Conservation (phyloP, 345 rosid genomes). For the Acer yangbiense region DNA sequence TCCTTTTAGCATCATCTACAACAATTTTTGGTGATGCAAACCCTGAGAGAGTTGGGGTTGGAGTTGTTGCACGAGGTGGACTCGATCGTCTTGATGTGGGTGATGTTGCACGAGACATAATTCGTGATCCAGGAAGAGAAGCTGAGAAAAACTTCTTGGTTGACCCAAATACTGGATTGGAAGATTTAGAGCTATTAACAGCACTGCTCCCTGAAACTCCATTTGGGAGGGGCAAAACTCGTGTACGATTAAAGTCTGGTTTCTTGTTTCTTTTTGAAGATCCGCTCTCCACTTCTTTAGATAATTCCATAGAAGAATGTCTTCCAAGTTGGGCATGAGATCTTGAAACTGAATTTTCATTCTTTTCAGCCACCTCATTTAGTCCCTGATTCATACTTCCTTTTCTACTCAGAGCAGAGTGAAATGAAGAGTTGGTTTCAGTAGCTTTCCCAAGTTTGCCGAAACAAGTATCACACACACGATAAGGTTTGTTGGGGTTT, state of each 20-base stretch:
- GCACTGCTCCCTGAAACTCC: conserved; percentile 54
- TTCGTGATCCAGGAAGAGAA: conserved; percentile 83
- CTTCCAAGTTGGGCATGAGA: conserved; percentile 53
- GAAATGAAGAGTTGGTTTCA: conserved; percentile 52
- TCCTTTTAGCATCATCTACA: conserved; percentile 57
- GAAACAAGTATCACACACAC: conserved; percentile 74
- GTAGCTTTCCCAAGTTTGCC: conserved; percentile 56
- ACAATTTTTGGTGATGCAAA: conserved; percentile 53
- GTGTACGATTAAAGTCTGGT: conserved; percentile 52
- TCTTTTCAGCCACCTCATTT: conserved; percentile 44
- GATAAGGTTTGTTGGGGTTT: conserved; percentile 64
- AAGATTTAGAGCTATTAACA: conserved; percentile 48
- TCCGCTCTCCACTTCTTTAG: conserved; percentile 54
- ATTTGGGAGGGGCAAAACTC: conserved; percentile 63
- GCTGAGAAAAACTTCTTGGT: conserved; percentile 77
- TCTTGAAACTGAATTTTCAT: conserved; percentile 51
- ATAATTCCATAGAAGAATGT: conserved; percentile 57
- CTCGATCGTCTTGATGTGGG: conserved; percentile 78
- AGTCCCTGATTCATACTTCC: conserved; percentile 55
- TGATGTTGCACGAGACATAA: conserved; percentile 80
- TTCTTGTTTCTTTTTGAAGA: conserved; percentile 59
- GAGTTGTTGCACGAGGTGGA: conserved; percentile 75
- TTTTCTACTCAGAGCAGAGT: conserved; percentile 54
- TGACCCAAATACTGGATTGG: conserved; percentile 65
- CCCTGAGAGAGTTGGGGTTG: conserved; percentile 59